phyloP scores from a whole-genome alignment of 305 asterid genomes.

The Plantago coronopus region DNA sequence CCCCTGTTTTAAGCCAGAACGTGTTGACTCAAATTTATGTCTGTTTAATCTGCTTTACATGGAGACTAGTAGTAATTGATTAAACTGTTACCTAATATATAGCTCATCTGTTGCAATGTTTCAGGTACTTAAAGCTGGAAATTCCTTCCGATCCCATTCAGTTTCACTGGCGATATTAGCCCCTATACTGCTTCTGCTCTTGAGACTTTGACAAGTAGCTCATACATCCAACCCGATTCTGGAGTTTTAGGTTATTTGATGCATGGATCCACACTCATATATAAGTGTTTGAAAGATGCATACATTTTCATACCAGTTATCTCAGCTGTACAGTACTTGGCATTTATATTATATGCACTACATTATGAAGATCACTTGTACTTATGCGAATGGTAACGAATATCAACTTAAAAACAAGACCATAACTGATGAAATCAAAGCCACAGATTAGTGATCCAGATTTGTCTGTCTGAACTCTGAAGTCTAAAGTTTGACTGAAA shows the following conservation, averaged over 20 bases:
- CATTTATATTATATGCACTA: no score
- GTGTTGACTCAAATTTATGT: no score
- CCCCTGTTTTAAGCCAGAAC: no score
- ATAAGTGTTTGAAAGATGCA: constrained; percentile 19
- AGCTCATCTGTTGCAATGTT: constrained; percentile 20
- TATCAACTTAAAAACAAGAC: background rate
- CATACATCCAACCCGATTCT: constrained; percentile 12
- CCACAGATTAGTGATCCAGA: constrained; percentile 13
- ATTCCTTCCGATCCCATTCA: constrained; percentile 24
- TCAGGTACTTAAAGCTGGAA: constrained; percentile 54
- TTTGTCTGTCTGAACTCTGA: background rate
- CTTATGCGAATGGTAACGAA: no score
- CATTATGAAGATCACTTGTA: background rate
- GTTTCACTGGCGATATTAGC: constrained; percentile 36
- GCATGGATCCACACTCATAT: constrained; percentile 23
- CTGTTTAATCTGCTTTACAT: no score
- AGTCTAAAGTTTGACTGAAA: background rate
- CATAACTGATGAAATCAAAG: background rate
- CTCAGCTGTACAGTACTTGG: constrained; percentile 31
- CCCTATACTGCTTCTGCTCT: constrained; percentile 33
- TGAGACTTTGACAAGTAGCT: constrained; percentile 26
- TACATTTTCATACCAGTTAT: constrained; percentile 28
- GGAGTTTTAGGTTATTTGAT: constrained; percentile 29
- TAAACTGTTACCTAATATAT: background rate
- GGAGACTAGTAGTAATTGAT: no score